phyloP scores from a whole-genome alignment of 2,329 filamentous ascomycete genomes.

The Hypomyces rosellus region DNA sequence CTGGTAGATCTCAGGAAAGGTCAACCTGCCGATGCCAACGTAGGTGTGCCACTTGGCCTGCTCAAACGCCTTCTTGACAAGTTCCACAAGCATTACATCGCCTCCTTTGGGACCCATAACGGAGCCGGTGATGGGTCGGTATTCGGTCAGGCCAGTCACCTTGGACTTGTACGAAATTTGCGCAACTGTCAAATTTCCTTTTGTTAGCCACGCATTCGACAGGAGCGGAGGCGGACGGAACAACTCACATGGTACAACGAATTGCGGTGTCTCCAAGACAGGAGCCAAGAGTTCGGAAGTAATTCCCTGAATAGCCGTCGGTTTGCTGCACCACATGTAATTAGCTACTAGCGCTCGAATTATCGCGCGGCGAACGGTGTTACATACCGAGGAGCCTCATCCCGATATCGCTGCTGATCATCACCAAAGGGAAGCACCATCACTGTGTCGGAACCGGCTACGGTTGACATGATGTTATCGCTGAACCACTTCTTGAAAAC shows the following conservation, averaged over 20 bases:
- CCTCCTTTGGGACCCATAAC: slow-evolving; percentile 23
- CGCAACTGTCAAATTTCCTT: slow-evolving; percentile 2
- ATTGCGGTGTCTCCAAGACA: slow-evolving; percentile 24
- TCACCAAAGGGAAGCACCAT: slow-evolving; percentile 24
- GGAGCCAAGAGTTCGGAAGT: slow-evolving; percentile 22
- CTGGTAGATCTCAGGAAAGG: slow-evolving; percentile 21
- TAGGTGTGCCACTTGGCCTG: slow-evolving; percentile 21
- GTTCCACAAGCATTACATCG: slow-evolving; percentile 21
- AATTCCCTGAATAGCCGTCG: slow-evolving; percentile 20
- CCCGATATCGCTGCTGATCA: slow-evolving; percentile 19
- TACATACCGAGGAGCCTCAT: slow-evolving; percentile 21
- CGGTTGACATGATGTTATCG: slow-evolving; percentile 19
- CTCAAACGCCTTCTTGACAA: slow-evolving; percentile 24
- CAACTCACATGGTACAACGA: slow-evolving; percentile 30
- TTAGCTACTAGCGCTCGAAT: slow-evolving; percentile 6
- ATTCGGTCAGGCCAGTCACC: slow-evolving; percentile 23
- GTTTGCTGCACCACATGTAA: slow-evolving; percentile 17
- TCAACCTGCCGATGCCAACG: slow-evolving; percentile 23
- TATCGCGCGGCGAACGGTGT: slow-evolving; percentile 1
- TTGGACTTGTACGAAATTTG: slow-evolving; percentile 23
- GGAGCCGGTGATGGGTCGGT: slow-evolving; percentile 25
- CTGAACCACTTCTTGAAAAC: slow-evolving; percentile 29
- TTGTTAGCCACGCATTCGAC: too few relatives aligned
- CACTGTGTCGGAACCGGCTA: slow-evolving; percentile 17
- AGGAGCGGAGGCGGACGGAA: neutral